These are phyloP conservation scores for Globisporangium acanthophoron DNA, from an alignment of 352 stramenopile genomes.

Conservation along the genomic window DNA sequence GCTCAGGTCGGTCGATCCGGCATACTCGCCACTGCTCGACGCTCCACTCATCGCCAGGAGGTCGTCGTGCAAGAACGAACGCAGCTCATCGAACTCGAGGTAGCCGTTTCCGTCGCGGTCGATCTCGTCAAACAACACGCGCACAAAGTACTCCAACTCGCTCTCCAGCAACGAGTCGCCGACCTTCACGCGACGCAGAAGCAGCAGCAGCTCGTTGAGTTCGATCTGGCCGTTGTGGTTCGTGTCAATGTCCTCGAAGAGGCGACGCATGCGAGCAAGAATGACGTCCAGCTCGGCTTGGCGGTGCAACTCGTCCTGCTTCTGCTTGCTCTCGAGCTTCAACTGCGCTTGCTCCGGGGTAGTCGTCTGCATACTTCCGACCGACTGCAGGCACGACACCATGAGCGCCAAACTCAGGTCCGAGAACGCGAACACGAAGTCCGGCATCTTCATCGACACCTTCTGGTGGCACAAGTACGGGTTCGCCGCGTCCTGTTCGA, in stretches of 20 bases:
- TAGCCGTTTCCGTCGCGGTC: conserved; percentile 89
- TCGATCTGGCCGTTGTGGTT: conserved; percentile 67
- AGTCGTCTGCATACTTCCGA: conserved; percentile 47
- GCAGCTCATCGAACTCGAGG: conserved; percentile 95
- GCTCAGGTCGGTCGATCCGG: conserved; percentile 40
- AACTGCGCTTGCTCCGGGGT: conserved; percentile 57
- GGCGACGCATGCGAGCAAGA: conserved; percentile 42
- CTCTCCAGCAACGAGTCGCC: conserved; percentile 55
- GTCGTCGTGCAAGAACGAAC: conserved; percentile 64
- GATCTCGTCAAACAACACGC: conserved; percentile 85
- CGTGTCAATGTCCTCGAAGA: conserved; percentile 71
- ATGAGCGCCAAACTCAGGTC: conserved; percentile 64
- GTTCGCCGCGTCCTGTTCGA: conserved; percentile 41
- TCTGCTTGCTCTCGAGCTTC: conserved; percentile 42
- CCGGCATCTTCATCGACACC: conserved; percentile 53
- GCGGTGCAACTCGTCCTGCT: conserved; percentile 43
- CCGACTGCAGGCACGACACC: conserved; percentile 42
- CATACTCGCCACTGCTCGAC: conserved; percentile 17
- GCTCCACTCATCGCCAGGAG: conserved; percentile 19
- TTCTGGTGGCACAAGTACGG: conserved; percentile 36
- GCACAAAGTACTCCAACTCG: conserved; percentile 60
- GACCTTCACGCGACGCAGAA: conserved; percentile 62
- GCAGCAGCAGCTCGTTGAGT: conserved; percentile 47
- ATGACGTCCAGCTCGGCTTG: conserved; percentile 52
- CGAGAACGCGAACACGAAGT: conserved; percentile 59